These are phyloP conservation scores for Xylariales sp. DNA, from an alignment of 2,329 filamentous ascomycete species.

Conservation along the genomic window DNA sequence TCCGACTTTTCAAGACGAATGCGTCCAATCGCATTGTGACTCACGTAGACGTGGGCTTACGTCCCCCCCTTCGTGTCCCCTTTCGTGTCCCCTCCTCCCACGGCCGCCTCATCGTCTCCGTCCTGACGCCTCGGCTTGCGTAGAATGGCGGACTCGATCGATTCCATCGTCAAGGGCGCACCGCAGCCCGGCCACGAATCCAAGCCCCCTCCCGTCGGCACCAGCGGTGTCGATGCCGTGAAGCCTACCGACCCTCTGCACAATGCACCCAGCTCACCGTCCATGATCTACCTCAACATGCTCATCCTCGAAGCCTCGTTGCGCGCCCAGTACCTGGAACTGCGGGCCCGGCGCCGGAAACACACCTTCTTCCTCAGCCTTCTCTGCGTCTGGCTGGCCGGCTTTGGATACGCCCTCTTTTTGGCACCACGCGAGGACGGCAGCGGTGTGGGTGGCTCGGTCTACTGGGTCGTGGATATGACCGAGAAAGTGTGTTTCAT, in stretches of 20 bases:
- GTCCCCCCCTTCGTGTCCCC: conserved; percentile 22
- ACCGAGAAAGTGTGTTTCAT: conserved; percentile 91
- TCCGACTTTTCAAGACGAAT: conserved; percentile 26
- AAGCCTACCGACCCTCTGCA: conserved; percentile 77
- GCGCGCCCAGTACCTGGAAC: conserved; percentile 89
- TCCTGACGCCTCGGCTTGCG: conserved; percentile 17
- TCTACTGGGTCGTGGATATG: conserved; percentile 96
- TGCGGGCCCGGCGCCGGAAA: conserved; percentile 87
- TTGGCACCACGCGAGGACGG: conserved; percentile 97
- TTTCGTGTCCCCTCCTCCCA: neutral
- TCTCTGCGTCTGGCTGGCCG: conserved; percentile 81
- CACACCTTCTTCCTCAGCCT: conserved; percentile 92
- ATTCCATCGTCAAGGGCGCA: conserved; percentile 93
- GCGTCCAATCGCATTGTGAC: conserved; percentile 21
- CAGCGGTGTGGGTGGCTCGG: conserved; percentile 86
- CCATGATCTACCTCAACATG: conserved; percentile 98
- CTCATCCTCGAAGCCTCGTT: conserved; percentile 95
- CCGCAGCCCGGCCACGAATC: conserved; percentile 71
- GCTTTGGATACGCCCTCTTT: conserved; percentile 91
- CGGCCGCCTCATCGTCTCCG: conserved; percentile 29
- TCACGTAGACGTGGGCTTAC: conserved; percentile 38
- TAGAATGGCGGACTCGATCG: conserved; percentile 74
- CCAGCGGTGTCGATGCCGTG: conserved; percentile 56
- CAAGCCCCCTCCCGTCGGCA: conserved; percentile 57
- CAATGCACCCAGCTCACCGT: conserved; percentile 87